phyloP scores from a whole-genome alignment of 495 filamentous ascomycete genomes.

The Aspergillus bertholletiae region DNA sequence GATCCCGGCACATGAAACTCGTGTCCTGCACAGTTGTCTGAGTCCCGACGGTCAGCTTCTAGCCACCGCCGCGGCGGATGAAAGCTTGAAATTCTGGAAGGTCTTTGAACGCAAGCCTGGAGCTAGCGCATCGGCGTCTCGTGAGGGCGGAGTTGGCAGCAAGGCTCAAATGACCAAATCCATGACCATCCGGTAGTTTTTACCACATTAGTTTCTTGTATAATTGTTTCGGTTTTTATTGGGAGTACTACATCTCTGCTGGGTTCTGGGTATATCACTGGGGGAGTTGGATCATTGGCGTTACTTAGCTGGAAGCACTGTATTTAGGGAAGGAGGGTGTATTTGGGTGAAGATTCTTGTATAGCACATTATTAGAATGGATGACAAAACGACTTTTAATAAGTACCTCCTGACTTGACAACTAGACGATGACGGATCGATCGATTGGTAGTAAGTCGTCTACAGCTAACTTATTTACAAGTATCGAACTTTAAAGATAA shows the following conservation, averaged over 20 bases:
- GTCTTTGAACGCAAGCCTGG: constrained; percentile 97
- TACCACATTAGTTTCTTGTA: constrained; percentile 18
- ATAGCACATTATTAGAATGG: neutral
- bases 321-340: neutral
- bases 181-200: constrained; percentile 88
- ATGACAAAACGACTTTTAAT: neutral
- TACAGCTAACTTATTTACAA: no score
- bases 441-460: no score
- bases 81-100: constrained; percentile 99
- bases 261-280: constrained; percentile 3
- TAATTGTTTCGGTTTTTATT: constrained; percentile 16
- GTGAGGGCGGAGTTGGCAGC: constrained; percentile 53
- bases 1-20: constrained; percentile 97
- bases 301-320: neutral
- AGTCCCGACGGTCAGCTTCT: constrained; percentile 97
- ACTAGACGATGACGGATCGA: no score
- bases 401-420: no score
- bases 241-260: neutral
- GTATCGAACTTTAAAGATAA: neutral
- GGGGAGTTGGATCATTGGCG: neutral
- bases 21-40: constrained; percentile 90
- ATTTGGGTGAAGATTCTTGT: constrained; percentile 3
- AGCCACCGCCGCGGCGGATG: constrained; percentile 91
- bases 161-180: constrained; percentile 83
- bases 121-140: constrained; percentile 49